Base-by-base conservation (phyloP, 352 stramenopile species). In the Phytophthora ramorum region DNA sequence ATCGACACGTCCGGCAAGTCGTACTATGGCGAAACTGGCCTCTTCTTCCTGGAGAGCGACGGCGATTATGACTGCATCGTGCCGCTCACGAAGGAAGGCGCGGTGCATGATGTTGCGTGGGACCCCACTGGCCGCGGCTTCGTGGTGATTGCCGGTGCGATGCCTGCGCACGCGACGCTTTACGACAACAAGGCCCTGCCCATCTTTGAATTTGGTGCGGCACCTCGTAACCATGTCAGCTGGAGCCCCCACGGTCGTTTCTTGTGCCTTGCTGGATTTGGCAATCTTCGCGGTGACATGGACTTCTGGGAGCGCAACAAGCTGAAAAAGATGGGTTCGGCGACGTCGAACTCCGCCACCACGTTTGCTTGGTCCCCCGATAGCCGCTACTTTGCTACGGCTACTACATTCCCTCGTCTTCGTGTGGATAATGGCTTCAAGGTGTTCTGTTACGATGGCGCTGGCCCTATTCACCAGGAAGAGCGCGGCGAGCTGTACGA, bases 381-480 rank as follows among this genome's bases (percentile, higher is more conserved):
- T 71, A 97, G 87, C 41, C 83, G 95, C 43, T 97, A 96, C 76
- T 99, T 99, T 66, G 72, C 97, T 37, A 98, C 97, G 37, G 95
- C 92, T 17, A 99, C 97, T 19, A 98, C 95, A 17, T 98, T 97
- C 60, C 97, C 97, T n/a, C 90, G 97, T 43, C 97, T 99, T 83
- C 98, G 98, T 81, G 97, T 99, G 9, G 97, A 99, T 75, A 99
- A 99, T 74, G 95, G 95, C 50, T 94, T 99, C 24, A 95, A 97
- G 70, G 63, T 99, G 4, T 99, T 98, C 79, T 87, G 88, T 49
- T 99, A 99, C 78, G 97, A 99, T 75, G 97, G 98, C 41, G 78
- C 76, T 12, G 92, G 91, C 10, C 92, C 92, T 17, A 89, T 98
- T 66, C 73, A 90, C 80, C 87, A 83, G 72, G 92, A 91, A 61